Evolutionary conservation across 1,284 basidiomycete species (phyloP).

Genomic region (Hemileia vastatrix): DNA sequence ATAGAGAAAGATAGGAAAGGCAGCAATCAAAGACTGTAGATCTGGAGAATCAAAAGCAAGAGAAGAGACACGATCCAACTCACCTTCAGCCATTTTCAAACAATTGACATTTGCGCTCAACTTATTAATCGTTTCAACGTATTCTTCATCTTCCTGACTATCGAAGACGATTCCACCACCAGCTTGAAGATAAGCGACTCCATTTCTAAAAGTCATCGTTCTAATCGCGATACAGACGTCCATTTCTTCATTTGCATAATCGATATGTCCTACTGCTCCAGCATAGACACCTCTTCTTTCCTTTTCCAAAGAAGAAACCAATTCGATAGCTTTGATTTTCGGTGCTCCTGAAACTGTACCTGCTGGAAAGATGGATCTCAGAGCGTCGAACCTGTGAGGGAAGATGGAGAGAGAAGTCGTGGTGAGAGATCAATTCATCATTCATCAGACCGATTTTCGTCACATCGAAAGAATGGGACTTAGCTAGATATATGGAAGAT

Average conservation of each 20-base stretch:
- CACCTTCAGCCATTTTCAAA: conserved; percentile 79
- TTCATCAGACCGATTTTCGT: neutral
- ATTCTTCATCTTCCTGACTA: conserved; percentile 94
- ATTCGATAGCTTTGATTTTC: conserved; percentile 96
- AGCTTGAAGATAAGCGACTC: conserved; percentile 83
- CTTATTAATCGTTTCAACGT: conserved; percentile 92
- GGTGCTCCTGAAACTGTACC: conserved; percentile 98
- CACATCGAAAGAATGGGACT: too few species aligned
- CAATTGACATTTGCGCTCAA: conserved; percentile 76
- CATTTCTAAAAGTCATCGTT: conserved; percentile 95
- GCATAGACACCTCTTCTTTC: conserved; percentile 92
- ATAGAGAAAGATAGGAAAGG: too few species aligned
- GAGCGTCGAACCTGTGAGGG: conserved; percentile 75
- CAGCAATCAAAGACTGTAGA: too few species aligned
- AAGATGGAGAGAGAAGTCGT: neutral
- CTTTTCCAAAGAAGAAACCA: conserved; percentile 75
- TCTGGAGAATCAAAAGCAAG: too few species aligned
- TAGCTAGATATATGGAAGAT: neutral
- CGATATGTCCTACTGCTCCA: conserved; percentile 91
- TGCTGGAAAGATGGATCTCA: conserved; percentile 97
- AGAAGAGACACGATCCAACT: too few species aligned
- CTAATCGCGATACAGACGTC: conserved; percentile 98
- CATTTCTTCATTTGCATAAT: conserved; percentile 89
- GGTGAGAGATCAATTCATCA: neutral
- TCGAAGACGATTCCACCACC: conserved; percentile 97